Conservation (phyloP, 768 basidiomycete species). For the Epithele typhae region DNA sequence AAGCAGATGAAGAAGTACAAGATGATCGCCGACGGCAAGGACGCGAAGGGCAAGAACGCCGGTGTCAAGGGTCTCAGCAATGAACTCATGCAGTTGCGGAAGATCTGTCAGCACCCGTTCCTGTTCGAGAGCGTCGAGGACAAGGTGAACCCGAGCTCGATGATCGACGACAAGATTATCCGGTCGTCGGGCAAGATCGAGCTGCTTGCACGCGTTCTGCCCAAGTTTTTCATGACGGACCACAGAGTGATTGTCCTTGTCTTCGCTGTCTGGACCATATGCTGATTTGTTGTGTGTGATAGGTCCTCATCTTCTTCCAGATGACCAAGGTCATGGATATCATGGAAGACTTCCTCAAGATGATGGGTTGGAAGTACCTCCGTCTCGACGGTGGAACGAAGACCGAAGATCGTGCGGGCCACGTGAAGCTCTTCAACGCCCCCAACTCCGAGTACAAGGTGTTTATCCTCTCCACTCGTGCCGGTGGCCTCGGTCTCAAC, state of each 20-base stretch:
- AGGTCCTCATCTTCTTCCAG: conserved; percentile 99
- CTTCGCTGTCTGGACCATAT: background rate
- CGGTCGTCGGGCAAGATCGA: conserved; percentile 93
- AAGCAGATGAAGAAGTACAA: conserved; percentile 99
- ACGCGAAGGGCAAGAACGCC: conserved; percentile 49
- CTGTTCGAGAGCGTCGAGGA: conserved; percentile 94
- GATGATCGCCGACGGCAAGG: conserved; percentile 86
- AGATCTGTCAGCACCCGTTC: conserved; percentile 98
- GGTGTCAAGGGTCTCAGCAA: conserved; percentile 91
- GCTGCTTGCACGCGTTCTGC: conserved; percentile 83
- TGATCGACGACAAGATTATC: conserved; percentile 81
- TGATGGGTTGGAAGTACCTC: conserved; percentile 81
- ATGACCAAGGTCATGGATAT: conserved; percentile 99
- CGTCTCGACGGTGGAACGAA: conserved; percentile 97
- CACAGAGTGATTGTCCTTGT: conserved; percentile 71
- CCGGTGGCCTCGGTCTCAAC: conserved; percentile 91
- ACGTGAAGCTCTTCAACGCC: conserved; percentile 88
- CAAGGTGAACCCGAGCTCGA: conserved; percentile 79
- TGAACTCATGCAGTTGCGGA: conserved; percentile 95
- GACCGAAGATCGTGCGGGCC: conserved; percentile 87
- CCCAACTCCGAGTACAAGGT: conserved; percentile 82
- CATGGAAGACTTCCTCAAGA: conserved; percentile 92
- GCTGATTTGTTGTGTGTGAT: background rate
- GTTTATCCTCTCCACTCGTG: conserved; percentile 91
- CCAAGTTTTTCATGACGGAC: conserved; percentile 89